Conservation (phyloP, 495 filamentous ascomycete species). For the Symbiotaphrina buchneri region DNA sequence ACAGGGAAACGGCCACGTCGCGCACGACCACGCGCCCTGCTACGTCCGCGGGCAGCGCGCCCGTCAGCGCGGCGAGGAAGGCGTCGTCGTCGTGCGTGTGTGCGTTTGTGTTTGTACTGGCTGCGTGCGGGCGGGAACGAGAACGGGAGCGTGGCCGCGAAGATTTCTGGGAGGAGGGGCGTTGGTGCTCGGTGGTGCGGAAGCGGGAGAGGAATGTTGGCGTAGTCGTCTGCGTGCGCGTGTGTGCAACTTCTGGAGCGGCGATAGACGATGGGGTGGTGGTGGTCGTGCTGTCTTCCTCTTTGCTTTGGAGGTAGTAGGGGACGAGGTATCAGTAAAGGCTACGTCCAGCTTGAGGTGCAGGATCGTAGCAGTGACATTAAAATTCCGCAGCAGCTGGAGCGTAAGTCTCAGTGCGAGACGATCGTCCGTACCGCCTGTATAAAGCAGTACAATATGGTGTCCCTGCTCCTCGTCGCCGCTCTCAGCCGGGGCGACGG, state of each 20-base stretch:
- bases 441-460: conserved; percentile 72
- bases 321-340: conserved; percentile 4
- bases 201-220: conserved; percentile 1
- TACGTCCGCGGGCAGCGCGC: conserved; percentile 10
- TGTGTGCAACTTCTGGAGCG: conserved; percentile 2
- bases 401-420: conserved; percentile 59
- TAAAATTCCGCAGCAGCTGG: conserved; percentile 52
- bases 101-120: background rate
- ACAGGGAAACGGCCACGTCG: conserved; percentile 3
- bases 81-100: background rate
- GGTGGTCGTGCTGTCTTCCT: conserved; percentile 3
- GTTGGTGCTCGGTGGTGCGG: no score
- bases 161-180: no score
- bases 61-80: conserved; percentile 2
- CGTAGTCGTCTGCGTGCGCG: conserved; percentile 5
- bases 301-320: conserved; percentile 6
- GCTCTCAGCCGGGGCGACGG: conserved; percentile 24
- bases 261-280: background rate
- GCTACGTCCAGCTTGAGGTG: conserved; percentile 19
- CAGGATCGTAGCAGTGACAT: conserved; percentile 52
- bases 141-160: background rate
- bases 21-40: conserved; percentile 5
- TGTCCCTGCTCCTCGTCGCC: conserved; percentile 43
- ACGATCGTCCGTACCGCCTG: conserved; percentile 72
- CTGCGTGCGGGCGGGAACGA: background rate